Conservation (phyloP, 257 asterid genomes). For the Primulina eburnea region DNA sequence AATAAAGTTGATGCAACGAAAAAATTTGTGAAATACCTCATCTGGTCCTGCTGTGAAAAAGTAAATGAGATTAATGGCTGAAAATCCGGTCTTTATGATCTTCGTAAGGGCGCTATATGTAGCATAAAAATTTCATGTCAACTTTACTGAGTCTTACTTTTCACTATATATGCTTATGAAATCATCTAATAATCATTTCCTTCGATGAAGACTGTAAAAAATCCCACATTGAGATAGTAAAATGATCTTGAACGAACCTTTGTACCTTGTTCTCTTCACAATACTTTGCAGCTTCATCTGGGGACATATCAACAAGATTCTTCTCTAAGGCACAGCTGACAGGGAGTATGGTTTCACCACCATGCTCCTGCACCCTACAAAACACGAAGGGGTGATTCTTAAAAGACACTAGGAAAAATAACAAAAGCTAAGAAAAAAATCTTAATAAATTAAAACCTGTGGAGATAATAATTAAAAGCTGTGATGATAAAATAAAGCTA, state of each 20-base stretch:
- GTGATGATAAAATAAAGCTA: neutral
- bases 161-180: neutral
- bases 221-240: conserved; percentile 8
- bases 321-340: conserved; percentile 91
- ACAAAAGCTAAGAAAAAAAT: neutral
- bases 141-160: conserved; percentile 13
- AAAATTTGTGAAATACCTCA: conserved; percentile 57
- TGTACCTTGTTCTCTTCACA: conserved; percentile 92
- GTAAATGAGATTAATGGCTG: conserved; percentile 96
- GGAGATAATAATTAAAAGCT: too few relatives aligned
- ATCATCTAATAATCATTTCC: neutral
- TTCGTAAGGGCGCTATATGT: conserved; percentile 74
- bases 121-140: conserved; percentile 32
- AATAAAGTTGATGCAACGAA: neutral
- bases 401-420: neutral
- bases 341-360: conserved; percentile 88
- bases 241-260: conserved; percentile 53
- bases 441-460: neutral
- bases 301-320: conserved; percentile 75
- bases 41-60: conserved; percentile 99
- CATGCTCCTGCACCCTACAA: conserved; percentile 98
- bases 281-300: conserved; percentile 87
- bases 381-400: conserved; percentile 20
- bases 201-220: neutral
- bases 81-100: conserved; percentile 93